A percentile compares a stretch with the other conserved stretches of the same genome.
Conservation (phyloP, 1,139 yeast species). For the Casaregolazyma suthepensis region DNA sequence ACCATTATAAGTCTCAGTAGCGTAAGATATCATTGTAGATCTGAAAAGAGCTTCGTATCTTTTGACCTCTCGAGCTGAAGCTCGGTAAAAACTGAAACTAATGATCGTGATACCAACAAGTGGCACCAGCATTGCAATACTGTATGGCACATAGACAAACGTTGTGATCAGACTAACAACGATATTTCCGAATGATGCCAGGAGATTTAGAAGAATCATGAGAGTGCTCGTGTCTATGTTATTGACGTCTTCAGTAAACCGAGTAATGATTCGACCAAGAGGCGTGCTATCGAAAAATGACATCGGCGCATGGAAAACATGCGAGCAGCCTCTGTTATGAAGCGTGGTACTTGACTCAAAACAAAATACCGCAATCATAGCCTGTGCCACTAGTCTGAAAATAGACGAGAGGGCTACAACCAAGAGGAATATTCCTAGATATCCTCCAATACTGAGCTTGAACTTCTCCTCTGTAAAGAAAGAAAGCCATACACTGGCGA, state of each 20-base stretch:
- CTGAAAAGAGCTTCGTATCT: slow-evolving; percentile 68
- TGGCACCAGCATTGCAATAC: slow-evolving; percentile 23
- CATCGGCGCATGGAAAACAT: slow-evolving; percentile 55
- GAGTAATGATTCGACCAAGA: slow-evolving; percentile 49
- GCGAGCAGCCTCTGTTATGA: slow-evolving; percentile 40
- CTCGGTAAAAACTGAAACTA: slow-evolving; percentile 46
- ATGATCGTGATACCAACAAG: slow-evolving; percentile 25
- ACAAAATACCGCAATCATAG: slow-evolving; percentile 16
- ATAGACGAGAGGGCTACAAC: slow-evolving; percentile 27
- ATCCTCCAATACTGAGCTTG: slow-evolving; percentile 42
- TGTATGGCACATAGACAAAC: slow-evolving; percentile 29
- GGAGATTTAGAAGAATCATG: slow-evolving; percentile 23
- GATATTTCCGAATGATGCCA: slow-evolving; percentile 19
- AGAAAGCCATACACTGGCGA: slow-evolving; percentile 56
- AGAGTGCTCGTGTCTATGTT: slow-evolving; percentile 59
- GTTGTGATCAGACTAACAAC: slow-evolving; percentile 22
- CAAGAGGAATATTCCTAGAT: slow-evolving; percentile 61
- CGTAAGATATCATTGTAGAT: slow-evolving; percentile 66
- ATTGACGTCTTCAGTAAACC: slow-evolving; percentile 75
- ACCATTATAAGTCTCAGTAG: slow-evolving; percentile 67
- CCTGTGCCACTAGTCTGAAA: not conserved
- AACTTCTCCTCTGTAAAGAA: slow-evolving; percentile 65
- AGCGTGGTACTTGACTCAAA: slow-evolving; percentile 22
- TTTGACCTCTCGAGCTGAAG: slow-evolving; percentile 71
- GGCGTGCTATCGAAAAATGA: slow-evolving; percentile 50